Evolutionary conservation across 352 stramenopile species (phyloP), one percentile per base, ranked within the genome.

Genomic region (Pythium plurisporium): DNA sequence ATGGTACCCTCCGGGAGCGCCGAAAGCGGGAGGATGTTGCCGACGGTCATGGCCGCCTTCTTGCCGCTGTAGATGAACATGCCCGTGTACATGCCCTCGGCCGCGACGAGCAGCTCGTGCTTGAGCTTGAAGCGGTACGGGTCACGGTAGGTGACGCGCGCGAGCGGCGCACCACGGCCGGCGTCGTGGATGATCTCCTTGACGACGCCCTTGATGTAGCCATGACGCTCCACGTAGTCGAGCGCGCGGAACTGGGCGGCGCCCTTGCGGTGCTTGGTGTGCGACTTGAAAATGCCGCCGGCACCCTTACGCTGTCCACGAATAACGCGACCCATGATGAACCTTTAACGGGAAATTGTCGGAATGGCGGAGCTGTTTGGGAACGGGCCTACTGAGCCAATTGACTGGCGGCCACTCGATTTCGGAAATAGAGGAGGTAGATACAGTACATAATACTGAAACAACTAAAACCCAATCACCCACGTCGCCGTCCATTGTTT

Each of bases 161-260:
- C 96, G 20, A 99, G 74, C 19, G 96, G 96, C 25, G 96, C 97
- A 67, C 96, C 97, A 87, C 97, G 88, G 72, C 96, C 96, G 22
- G 96, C 94, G 80, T 99, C 96, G 71, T 99, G 96, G 66, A 99
- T 82, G 80, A 99, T 99, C 70, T 99, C 96, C 82, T 98, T 98
- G 55, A 99, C 79, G 33, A 99, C 94, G 56, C 97, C 97, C 79
- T 98, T 98, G 82, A 99, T 92, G 91, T 99, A 99, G 50, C 97
- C 96, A 50, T 96, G 72, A 71, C 87, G 84, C 74, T 97, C 83
- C 14, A 97, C 88, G 74, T 97, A 99, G 87, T 94, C 84, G 17
- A 90, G 71, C 10, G 74, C 69, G 40, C 84, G 84, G 76, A 91
- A 91, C 54, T 69, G 70, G 23, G 82, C 81, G 5, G 73, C 66